Evolutionary conservation across 441 rosid genomes (phyloP).

Genomic region (Melastoma candidum): DNA sequence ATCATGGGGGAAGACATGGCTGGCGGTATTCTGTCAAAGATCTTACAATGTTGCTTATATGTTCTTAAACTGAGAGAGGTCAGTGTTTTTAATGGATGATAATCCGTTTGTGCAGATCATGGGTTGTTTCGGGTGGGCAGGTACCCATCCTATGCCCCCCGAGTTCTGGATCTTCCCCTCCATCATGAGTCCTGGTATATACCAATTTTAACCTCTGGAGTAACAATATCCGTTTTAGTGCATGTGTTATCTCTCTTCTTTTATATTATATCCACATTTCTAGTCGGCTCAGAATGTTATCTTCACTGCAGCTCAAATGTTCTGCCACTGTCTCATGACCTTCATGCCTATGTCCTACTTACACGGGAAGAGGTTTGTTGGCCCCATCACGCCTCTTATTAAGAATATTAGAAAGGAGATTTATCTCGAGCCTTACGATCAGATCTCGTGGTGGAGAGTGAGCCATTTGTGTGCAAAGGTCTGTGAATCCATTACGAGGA

Average conservation of each 20-base stretch:
- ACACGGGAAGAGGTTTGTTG: slow-evolving; percentile 66
- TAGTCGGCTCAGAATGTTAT: background rate
- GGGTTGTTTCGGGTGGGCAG: slow-evolving; percentile 54
- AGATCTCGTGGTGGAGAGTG: slow-evolving; percentile 44
- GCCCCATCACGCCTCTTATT: slow-evolving; percentile 51
- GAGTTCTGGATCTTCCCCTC: slow-evolving; percentile 57
- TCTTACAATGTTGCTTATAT: too few species aligned
- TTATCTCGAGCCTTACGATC: slow-evolving; percentile 19
- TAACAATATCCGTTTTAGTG: background rate
- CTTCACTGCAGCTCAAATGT: slow-evolving; percentile 33
- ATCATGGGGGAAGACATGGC: slow-evolving; percentile 73
- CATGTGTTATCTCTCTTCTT: background rate
- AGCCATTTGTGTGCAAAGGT: slow-evolving; percentile 68
- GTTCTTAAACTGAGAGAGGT: background rate
- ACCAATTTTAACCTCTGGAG: background rate
- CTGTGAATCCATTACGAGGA: slow-evolving; percentile 43
- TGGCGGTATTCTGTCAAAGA: slow-evolving; percentile 23
- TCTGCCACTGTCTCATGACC: slow-evolving; percentile 66
- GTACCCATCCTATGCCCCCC: slow-evolving; percentile 25
- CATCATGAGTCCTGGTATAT: slow-evolving; percentile 15
- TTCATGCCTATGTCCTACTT: slow-evolving; percentile 80
- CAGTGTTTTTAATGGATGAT: background rate
- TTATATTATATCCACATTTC: too few species aligned
- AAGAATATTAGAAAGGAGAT: slow-evolving; percentile 22
- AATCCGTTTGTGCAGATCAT: slow-evolving; percentile 16